Evolutionary conservation across 345 rosid species (phyloP).

Genomic region (Eucalyptus paniculata): DNA sequence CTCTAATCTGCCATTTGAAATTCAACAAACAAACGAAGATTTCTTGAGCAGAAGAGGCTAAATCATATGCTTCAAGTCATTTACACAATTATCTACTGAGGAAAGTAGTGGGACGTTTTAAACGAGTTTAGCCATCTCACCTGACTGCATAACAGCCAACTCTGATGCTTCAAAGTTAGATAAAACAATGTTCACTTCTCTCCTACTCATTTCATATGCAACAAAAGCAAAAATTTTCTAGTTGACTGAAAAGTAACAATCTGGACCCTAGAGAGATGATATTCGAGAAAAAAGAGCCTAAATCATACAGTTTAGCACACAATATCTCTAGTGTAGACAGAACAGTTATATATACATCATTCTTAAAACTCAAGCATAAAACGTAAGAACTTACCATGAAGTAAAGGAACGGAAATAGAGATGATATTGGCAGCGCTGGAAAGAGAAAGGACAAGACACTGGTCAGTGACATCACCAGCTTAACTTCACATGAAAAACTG

Average conservation of each 20-base stretch:
- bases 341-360: background rate
- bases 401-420: slow-evolving; percentile 84
- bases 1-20: slow-evolving; percentile 39
- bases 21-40: background rate
- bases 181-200: background rate
- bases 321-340: background rate
- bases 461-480: background rate
- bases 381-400: slow-evolving; percentile 59
- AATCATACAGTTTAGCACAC: background rate
- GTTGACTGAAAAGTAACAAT: background rate
- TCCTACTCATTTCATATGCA: background rate
- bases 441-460: background rate
- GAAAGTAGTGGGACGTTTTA: background rate
- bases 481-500: background rate
- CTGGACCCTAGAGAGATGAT: background rate
- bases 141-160: background rate
- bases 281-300: background rate
- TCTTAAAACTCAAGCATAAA: background rate
- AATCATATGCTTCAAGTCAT: background rate
- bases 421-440: slow-evolving; percentile 82
- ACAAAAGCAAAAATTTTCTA: background rate
- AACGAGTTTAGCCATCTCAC: background rate
- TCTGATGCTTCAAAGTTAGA: background rate
- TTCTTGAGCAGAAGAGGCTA: background rate
- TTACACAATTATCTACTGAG: background rate